Evolutionary conservation across 2,329 filamentous ascomycete genomes (phyloP).

Genomic region (Cercospora berteroae): DNA sequence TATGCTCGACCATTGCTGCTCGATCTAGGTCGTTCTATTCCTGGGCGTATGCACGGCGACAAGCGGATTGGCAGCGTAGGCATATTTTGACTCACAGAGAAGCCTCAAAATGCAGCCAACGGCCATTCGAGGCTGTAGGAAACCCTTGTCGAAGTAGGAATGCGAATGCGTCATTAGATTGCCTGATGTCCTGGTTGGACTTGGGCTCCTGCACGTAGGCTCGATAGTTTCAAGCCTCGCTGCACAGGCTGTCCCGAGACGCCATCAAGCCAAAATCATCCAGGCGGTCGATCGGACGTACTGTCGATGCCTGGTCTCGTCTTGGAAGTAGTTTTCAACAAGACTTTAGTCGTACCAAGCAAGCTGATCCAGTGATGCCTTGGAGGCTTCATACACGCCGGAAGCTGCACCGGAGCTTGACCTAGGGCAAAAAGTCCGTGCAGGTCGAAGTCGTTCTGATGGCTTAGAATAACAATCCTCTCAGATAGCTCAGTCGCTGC

Average conservation of each 20-base stretch:
- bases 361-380: neutral
- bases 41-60: neutral
- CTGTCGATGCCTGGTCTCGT: neutral
- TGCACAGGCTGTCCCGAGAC: neutral
- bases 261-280: neutral
- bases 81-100: neutral
- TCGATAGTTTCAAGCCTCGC: neutral
- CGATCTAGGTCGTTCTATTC: neutral
- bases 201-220: neutral
- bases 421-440: neutral
- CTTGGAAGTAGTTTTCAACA: neutral
- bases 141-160: neutral
- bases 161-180: neutral
- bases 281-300: neutral
- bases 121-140: neutral
- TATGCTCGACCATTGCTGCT: neutral
- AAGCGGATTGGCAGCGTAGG: neutral
- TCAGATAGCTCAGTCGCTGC: neutral
- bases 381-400: slow-evolving; percentile 11
- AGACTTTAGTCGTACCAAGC: neutral
- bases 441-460: neutral
- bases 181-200: neutral
- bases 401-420: slow-evolving; percentile 25
- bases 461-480: neutral
- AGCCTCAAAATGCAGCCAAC: neutral